These are phyloP conservation scores for Leptographium wingfieldii DNA, from an alignment of 2,329 filamentous ascomycete species.

Conservation along the genomic window DNA sequence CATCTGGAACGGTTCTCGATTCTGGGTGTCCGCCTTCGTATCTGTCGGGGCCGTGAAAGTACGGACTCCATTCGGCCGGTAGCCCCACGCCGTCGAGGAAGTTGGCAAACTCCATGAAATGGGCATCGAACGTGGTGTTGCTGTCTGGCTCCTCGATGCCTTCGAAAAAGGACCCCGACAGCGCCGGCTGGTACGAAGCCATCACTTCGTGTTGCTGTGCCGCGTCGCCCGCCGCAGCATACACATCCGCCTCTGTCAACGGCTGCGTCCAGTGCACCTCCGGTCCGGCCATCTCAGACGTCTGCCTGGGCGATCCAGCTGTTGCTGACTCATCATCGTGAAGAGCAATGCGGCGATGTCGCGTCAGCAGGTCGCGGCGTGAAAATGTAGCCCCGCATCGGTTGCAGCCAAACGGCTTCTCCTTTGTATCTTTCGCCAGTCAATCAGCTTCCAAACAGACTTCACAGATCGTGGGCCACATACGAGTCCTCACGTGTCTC, in stretches of 20 bases:
- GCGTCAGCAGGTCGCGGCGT: background rate
- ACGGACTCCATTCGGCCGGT: background rate
- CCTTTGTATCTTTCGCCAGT: background rate
- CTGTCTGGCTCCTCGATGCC: background rate
- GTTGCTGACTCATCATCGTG: background rate
- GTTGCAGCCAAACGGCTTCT: background rate
- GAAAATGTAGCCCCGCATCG: background rate
- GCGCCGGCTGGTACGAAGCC: background rate
- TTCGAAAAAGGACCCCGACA: background rate
- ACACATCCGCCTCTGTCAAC: background rate
- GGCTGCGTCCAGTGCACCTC: background rate
- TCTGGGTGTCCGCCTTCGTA: background rate
- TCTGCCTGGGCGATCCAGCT: background rate
- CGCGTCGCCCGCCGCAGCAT: background rate
- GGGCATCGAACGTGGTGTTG: background rate
- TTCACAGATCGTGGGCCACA: background rate
- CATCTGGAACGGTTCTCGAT: background rate
- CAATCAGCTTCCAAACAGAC: background rate
- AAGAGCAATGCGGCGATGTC: background rate
- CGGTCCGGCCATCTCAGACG: background rate
- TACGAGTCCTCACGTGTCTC: background rate
- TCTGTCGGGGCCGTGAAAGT: background rate
- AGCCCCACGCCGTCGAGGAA: background rate
- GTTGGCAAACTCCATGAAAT: background rate
- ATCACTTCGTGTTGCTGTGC: background rate